Evolutionary conservation across 441 rosid species (phyloP).

Genomic region (Populus hybrid): DNA sequence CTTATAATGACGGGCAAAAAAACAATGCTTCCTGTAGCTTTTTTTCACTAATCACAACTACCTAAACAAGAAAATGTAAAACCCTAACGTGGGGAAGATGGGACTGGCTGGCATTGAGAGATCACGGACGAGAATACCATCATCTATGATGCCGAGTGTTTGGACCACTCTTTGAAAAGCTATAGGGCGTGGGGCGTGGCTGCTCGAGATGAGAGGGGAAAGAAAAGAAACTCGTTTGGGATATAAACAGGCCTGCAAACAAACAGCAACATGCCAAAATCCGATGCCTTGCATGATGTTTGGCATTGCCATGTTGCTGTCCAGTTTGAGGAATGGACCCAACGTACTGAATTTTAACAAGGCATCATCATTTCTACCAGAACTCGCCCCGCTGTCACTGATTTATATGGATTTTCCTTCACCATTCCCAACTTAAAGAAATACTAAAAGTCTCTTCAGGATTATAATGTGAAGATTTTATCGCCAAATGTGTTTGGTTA

Average conservation of each 20-base stretch:
- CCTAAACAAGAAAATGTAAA: not conserved
- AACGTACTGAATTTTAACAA: not conserved
- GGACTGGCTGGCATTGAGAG: not conserved
- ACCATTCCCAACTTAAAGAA: not conserved
- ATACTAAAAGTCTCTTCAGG: not conserved
- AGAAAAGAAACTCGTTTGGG: not conserved
- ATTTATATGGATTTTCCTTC: not conserved
- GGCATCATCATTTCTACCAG: not conserved
- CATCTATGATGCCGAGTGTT: not conserved
- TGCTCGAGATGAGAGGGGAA: not conserved
- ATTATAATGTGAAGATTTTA: not conserved
- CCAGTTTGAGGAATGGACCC: slow-evolving; percentile 18
- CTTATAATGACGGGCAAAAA: not conserved
- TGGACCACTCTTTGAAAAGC: slow-evolving; percentile 20
- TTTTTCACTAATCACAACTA: too few relatives aligned
- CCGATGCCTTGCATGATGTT: not conserved
- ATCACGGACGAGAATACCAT: not conserved
- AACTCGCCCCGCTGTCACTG: not conserved
- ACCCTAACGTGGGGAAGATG: not conserved
- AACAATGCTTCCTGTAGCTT: not conserved
- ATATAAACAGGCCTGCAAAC: not conserved
- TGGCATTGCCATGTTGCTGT: slow-evolving; percentile 2
- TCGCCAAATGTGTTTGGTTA: not conserved
- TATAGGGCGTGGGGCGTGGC: not conserved
- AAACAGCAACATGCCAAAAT: slow-evolving; percentile 21